phyloP scores from a whole-genome alignment of 75 land plant genomes.

The Selaginella moellendorffii region DNA sequence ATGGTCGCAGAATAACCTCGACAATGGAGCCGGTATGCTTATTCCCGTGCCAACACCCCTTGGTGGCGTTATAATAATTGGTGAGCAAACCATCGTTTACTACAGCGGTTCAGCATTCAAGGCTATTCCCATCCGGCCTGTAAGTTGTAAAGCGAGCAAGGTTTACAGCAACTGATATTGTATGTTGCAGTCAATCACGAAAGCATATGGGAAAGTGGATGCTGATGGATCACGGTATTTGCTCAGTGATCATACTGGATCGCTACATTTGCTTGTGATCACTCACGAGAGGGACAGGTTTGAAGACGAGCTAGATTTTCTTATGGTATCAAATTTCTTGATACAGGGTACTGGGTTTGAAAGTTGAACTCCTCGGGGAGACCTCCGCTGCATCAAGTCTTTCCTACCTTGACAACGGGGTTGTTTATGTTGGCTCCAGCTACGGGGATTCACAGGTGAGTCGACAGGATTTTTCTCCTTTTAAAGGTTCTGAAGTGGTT shows the following conservation, averaged over 20 bases:
- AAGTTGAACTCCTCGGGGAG: conserved; percentile 83
- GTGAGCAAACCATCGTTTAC: conserved; percentile 95
- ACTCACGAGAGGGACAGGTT: conserved; percentile 94
- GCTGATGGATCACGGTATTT: conserved; percentile 96
- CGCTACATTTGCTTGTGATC: conserved; percentile 82
- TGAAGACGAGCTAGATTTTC: neutral
- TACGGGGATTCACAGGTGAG: conserved; percentile 96
- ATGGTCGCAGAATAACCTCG: conserved; percentile 93
- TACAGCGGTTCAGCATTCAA: conserved; percentile 76
- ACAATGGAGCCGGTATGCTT: conserved; percentile 87
- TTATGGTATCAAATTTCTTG: neutral
- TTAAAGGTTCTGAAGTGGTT: no score
- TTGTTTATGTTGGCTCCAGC: conserved; percentile 87
- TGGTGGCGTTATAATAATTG: conserved; percentile 94
- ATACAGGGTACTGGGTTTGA: conserved; percentile 78
- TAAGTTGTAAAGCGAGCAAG: conserved; percentile 16
- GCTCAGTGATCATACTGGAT: conserved; percentile 84
- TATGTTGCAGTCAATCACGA: conserved; percentile 65
- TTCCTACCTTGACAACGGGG: conserved; percentile 92
- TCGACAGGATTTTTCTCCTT: neutral
- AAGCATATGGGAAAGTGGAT: conserved; percentile 96
- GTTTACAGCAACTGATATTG: neutral
- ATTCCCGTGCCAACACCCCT: conserved; percentile 95
- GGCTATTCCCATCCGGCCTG: conserved; percentile 84
- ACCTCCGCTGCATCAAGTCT: conserved; percentile 92